These are phyloP conservation scores for Entomortierella parvispora DNA, from an alignment of 192 early-diverging fungal genomes.

Conservation along the genomic window DNA sequence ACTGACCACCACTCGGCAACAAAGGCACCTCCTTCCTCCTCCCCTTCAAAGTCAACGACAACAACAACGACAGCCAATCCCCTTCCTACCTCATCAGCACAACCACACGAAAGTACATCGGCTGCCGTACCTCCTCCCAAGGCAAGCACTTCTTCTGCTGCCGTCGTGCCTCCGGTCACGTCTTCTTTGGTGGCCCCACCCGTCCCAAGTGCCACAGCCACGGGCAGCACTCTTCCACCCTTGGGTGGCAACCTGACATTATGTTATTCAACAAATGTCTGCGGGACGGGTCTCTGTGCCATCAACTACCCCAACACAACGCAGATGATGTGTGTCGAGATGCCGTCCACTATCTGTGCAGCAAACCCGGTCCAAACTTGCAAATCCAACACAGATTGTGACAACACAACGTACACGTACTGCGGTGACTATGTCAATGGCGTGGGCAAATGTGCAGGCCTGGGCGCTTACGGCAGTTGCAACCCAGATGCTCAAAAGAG, in stretches of 20 bases:
- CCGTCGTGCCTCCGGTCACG: not conserved
- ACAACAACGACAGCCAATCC: not conserved
- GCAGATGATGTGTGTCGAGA: not conserved
- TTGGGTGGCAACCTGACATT: not conserved
- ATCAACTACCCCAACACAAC: not conserved
- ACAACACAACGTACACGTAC: not conserved
- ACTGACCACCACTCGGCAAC: not conserved
- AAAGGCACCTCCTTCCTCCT: too few relatives aligned
- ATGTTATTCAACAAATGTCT: not conserved
- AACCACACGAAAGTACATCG: too few relatives aligned
- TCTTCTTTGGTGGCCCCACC: not conserved
- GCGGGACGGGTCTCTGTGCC: not conserved
- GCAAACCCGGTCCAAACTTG: not conserved
- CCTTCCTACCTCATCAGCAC: too few relatives aligned
- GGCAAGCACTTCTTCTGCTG: too few relatives aligned
- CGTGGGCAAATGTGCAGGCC: constrained; percentile 3
- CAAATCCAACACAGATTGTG: constrained; percentile 13
- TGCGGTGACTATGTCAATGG: constrained; percentile 24
- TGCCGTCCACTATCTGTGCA: not conserved
- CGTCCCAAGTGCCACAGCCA: not conserved
- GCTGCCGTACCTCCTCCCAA: too few relatives aligned
- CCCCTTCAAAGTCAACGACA: too few relatives aligned
- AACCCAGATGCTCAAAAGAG: not conserved
- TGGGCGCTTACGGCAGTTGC: not conserved
- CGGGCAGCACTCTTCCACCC: not conserved